Conservation (phyloP, 2,329 filamentous ascomycete species). For the Paecilomyces niveus region DNA sequence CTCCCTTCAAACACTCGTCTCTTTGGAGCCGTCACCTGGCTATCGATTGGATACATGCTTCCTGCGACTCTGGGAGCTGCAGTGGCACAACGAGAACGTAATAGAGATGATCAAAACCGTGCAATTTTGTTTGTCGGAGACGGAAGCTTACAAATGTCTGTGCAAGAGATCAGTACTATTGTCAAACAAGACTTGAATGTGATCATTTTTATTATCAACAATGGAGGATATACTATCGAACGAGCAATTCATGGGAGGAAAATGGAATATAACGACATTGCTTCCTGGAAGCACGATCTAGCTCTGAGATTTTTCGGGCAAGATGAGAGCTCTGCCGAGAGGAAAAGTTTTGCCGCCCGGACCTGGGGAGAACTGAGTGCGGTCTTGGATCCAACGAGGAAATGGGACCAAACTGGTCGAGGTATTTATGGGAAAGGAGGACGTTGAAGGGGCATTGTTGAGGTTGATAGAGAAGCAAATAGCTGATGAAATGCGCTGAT, state of each 20-base stretch:
- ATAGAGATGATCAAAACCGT: neutral
- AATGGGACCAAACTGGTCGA: too few relatives aligned
- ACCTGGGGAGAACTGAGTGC: neutral
- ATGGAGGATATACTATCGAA: slow-evolving; percentile 80
- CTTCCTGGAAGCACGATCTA: slow-evolving; percentile 47
- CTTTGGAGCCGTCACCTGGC: neutral
- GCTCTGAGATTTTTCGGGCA: neutral
- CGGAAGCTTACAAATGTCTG: slow-evolving; percentile 76
- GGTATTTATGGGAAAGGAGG: too few relatives aligned
- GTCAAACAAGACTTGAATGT: slow-evolving; percentile 63
- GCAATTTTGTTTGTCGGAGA: slow-evolving; percentile 76
- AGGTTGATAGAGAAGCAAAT: too few relatives aligned
- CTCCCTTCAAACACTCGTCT: neutral
- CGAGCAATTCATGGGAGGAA: slow-evolving; percentile 68
- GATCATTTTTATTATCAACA: slow-evolving; percentile 78
- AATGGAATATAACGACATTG: slow-evolving; percentile 66
- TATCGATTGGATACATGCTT: neutral
- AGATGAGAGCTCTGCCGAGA: neutral
- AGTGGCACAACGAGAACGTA: neutral
- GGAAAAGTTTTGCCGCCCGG: neutral
- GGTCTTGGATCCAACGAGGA: too few relatives aligned
- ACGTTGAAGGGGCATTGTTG: too few relatives aligned
- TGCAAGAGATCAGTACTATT: slow-evolving; percentile 77
- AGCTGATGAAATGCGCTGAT: too few relatives aligned
- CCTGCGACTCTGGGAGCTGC: neutral